phyloP scores from a whole-genome alignment of 345 rosid genomes.

The Pistacia atlantica region DNA sequence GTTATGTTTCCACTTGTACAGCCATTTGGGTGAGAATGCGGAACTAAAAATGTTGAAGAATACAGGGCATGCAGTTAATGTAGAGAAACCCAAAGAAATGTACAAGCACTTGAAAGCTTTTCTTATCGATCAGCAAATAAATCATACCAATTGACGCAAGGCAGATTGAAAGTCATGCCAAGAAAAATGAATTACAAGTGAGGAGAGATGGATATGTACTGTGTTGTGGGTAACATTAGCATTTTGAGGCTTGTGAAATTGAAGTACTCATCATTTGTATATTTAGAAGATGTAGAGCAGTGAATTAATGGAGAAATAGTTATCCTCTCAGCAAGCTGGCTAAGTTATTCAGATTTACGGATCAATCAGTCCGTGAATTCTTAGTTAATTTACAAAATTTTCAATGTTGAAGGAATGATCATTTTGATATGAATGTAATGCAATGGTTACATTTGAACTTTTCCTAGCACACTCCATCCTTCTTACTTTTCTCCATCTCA shows the following conservation, averaged over 20 bases:
- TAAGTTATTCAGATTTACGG: not conserved
- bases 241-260: conserved; percentile 7
- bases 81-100: conserved; percentile 71
- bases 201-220: not conserved
- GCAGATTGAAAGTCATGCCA: conserved; percentile 29
- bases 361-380: not conserved
- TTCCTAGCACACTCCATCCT: too few species aligned
- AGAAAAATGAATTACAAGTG: not conserved
- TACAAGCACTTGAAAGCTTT: conserved; percentile 63
- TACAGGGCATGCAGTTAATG: conserved; percentile 76
- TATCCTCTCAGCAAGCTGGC: not conserved
- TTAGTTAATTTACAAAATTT: not conserved
- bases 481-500: too few species aligned
- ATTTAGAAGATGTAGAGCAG: not conserved
- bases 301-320: not conserved
- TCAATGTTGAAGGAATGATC: not conserved
- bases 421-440: too few species aligned
- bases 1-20: conserved; percentile 25
- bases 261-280: not conserved
- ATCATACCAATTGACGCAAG: conserved; percentile 34
- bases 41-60: conserved; percentile 61
- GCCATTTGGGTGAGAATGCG: conserved; percentile 68
- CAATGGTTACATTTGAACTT: too few species aligned
- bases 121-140: conserved; percentile 41
- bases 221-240: not conserved